phyloP scores from a whole-genome alignment of 345 rosid species.

The Cardamine occulta region DNA sequence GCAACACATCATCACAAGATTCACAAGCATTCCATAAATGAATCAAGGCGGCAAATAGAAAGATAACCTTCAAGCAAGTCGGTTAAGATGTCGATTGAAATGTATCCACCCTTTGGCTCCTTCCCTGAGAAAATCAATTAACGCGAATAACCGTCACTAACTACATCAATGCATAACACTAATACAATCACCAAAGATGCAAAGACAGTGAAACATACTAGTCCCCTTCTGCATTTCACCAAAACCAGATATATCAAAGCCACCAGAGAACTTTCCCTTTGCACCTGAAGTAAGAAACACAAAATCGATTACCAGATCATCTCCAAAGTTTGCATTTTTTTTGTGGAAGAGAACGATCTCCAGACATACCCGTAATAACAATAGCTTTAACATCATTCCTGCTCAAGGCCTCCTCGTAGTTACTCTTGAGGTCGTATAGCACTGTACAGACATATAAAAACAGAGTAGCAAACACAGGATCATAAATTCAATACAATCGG shows the following conservation, averaged over 20 bases:
- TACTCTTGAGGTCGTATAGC: slow-evolving; percentile 72
- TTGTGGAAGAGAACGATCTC: slow-evolving; percentile 9
- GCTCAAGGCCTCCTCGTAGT: slow-evolving; percentile 69
- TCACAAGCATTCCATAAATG: slow-evolving; percentile 5
- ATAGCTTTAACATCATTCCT: slow-evolving; percentile 96
- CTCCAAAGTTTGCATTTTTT: neutral
- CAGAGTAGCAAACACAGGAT: slow-evolving; percentile 2
- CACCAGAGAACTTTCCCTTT: slow-evolving; percentile 93
- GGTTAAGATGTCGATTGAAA: slow-evolving; percentile 66
- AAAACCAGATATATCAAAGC: slow-evolving; percentile 84
- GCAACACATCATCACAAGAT: slow-evolving; percentile 6
- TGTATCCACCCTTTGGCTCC: slow-evolving; percentile 63
- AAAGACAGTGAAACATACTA: slow-evolving; percentile 44
- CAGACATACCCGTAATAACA: slow-evolving; percentile 71
- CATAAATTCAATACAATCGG: slow-evolving; percentile 18
- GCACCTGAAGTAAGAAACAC: slow-evolving; percentile 57
- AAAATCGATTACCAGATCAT: neutral
- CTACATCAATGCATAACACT: slow-evolving; percentile 10
- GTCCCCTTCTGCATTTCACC: slow-evolving; percentile 66
- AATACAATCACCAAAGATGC: slow-evolving; percentile 12
- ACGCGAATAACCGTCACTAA: slow-evolving; percentile 7
- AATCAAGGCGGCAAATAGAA: neutral
- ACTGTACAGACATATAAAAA: slow-evolving; percentile 50
- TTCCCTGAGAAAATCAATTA: slow-evolving; percentile 51
- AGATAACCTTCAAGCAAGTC: slow-evolving; percentile 77